Base-by-base conservation (phyloP, 176 grass and related monocot species). In the Panicum miliaceum region DNA sequence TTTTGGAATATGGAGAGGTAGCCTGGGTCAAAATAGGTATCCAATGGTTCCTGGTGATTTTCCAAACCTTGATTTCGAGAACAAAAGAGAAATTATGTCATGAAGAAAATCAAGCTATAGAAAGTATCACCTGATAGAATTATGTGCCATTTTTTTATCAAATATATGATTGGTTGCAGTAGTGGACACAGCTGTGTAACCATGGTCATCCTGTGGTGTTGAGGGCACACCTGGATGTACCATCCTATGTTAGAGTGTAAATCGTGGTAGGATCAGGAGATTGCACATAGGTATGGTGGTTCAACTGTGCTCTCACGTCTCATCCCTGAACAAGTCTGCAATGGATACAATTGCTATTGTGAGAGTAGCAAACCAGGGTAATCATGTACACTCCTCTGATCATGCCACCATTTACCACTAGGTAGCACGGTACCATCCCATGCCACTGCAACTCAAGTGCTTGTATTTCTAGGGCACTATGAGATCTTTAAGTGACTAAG, bases 371-470 rank as follows among this genome's bases (percentile, higher is more conserved):
- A 48, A n/a, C 62, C 43, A 36, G 27, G 41, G 27, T 50, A 50
- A 32, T 14, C 27, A 65, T 48, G 27, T 65, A 27, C 60, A 79
- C 12, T 36, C 62, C 25, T 64, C 59, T 79, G 60, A 35, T 52
- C 77, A 23, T 52, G 29, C 11, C 51, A 57, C 72, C 34, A 25
- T 76, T 76, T 76, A 58, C 52, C 5, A 13, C 52, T 76, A 58
- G 6, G 19, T 58, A 58, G 73, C 20, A 38, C 38, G 14, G 14
- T 74, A 35, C 45, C 16, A 73, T 16, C 45, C 68, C 26, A 19
- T 73, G 26, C 3, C 26, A 73, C 46, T 52, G 26, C 14, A 73
- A 73, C 3, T 20, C 2, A 29, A 52, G 6, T 51, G 25, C 71
- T 35, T 26, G 8, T 5, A 65, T 51, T 34, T 34, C 27, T 64